A percentile compares a stretch with the other conserved stretches of the same genome.
Evolutionary conservation across 768 basidiomycete genomes (phyloP).

Genomic region (Crucibulum laeve): DNA sequence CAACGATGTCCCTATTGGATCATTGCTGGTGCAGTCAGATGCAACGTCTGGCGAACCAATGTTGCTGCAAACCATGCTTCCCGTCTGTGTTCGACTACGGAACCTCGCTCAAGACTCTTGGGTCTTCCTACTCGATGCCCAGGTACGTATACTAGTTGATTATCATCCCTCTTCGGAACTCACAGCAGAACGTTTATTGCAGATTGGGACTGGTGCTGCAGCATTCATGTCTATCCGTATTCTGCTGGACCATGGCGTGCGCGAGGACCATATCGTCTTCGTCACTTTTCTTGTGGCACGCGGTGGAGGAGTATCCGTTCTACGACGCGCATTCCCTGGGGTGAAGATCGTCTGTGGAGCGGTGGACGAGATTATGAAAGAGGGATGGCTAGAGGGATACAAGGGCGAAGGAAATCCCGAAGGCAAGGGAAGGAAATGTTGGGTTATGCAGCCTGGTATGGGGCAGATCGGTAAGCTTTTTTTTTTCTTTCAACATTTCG

Average conservation of each 20-base stretch:
- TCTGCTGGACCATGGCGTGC: slow-evolving; percentile 88
- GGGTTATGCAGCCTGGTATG: slow-evolving; percentile 86
- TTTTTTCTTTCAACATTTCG: slow-evolving; percentile 1
- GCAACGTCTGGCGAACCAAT: slow-evolving; percentile 81
- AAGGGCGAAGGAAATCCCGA: slow-evolving; percentile 44
- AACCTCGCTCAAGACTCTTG: slow-evolving; percentile 63
- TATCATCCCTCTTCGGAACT: not conserved
- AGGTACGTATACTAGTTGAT: slow-evolving; percentile 37
- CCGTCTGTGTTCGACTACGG: slow-evolving; percentile 63
- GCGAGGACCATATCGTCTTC: slow-evolving; percentile 81
- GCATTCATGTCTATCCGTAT: slow-evolving; percentile 95
- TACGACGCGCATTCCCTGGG: slow-evolving; percentile 79
- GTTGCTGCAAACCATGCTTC: slow-evolving; percentile 78
- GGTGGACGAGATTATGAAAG: slow-evolving; percentile 73
- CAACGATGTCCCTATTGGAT: slow-evolving; percentile 82
- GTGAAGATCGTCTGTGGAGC: slow-evolving; percentile 85
- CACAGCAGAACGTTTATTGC: not conserved
- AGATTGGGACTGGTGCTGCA: slow-evolving; percentile 93
- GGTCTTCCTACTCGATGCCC: slow-evolving; percentile 89
- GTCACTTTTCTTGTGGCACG: slow-evolving; percentile 85
- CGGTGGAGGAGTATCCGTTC: slow-evolving; percentile 71
- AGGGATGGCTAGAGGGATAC: slow-evolving; percentile 65
- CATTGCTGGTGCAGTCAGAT: slow-evolving; percentile 88
- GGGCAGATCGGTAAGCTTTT: slow-evolving; percentile 73
- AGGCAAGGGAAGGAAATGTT: slow-evolving; percentile 60